Percentiles rank a stretch among this genome's conserved stretches.
phyloP scores from a whole-genome alignment of 2,329 filamentous ascomycete genomes.

The Colletotrichum salicis region DNA sequence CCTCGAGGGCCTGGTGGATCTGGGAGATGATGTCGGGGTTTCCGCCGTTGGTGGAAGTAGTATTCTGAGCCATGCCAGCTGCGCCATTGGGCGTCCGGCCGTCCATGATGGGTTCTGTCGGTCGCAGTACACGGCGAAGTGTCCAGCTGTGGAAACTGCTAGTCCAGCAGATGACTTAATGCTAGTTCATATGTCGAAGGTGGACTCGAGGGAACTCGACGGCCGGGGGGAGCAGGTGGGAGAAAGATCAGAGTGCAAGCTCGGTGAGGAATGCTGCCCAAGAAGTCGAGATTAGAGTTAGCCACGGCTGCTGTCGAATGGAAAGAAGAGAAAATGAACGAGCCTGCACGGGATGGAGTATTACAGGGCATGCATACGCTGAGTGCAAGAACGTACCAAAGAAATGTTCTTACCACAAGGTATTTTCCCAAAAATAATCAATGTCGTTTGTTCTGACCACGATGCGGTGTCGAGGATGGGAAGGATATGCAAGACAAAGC shows the following conservation, averaged over 20 bases:
- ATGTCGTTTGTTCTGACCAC: not conserved
- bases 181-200: slow-evolving; percentile 20
- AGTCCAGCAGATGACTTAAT: slow-evolving; percentile 27
- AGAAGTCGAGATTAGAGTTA: slow-evolving; percentile 16
- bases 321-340: not conserved
- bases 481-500: not conserved
- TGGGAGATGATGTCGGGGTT: slow-evolving; percentile 64
- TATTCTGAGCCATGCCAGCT: slow-evolving; percentile 28
- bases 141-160: slow-evolving; percentile 24
- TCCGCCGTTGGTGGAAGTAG: slow-evolving; percentile 49
- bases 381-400: not conserved
- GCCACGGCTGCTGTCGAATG: not conserved
- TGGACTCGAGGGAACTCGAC: not conserved
- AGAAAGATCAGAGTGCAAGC: not conserved
- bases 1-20: slow-evolving; percentile 86
- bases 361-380: not conserved
- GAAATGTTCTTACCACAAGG: not conserved
- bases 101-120: slow-evolving; percentile 44
- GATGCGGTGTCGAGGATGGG: not conserved
- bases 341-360: not conserved
- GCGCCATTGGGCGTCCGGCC: slow-evolving; percentile 47
- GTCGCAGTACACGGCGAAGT: slow-evolving; percentile 23
- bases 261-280: slow-evolving; percentile 30
- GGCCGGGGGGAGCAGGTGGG: not conserved
- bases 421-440: not conserved